Percentiles rank a stretch among this genome's conserved stretches.
These are phyloP conservation scores for Pestalotiopsis sp. DNA, from an alignment of 2,329 filamentous ascomycete species.

Conservation along the genomic window DNA sequence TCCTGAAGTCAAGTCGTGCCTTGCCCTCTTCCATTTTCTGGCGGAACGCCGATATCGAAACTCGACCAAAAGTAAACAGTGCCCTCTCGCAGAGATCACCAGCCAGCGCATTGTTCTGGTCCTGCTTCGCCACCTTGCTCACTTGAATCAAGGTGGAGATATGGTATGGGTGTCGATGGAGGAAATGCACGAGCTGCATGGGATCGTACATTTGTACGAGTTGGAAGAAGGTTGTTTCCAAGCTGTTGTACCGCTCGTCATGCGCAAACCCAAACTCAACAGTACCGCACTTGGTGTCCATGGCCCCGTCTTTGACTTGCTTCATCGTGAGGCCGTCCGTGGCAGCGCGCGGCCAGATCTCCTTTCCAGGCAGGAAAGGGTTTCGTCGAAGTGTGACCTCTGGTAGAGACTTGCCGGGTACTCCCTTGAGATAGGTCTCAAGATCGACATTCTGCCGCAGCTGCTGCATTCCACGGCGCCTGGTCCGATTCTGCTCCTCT, in stretches of 20 bases:
- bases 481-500: constrained; percentile 40
- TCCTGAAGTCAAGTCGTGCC: constrained; percentile 78
- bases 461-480: constrained; percentile 37
- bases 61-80: constrained; percentile 90
- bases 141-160: constrained; percentile 93
- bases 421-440: constrained; percentile 56
- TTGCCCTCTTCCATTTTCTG: constrained; percentile 76
- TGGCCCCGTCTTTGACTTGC: constrained; percentile 41
- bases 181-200: constrained; percentile 76
- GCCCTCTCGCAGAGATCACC: constrained; percentile 89
- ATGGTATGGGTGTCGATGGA: constrained; percentile 82
- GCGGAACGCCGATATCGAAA: constrained; percentile 81
- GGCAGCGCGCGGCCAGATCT: constrained; percentile 81
- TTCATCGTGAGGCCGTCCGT: constrained; percentile 86
- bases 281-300: constrained; percentile 47
- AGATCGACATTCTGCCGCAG: constrained; percentile 57
- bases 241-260: constrained; percentile 70
- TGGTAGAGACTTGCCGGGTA: constrained; percentile 65
- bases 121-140: constrained; percentile 88
- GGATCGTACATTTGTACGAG: constrained; percentile 86
- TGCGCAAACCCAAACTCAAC: constrained; percentile 80
- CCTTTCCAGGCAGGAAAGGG: constrained; percentile 83
- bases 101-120: constrained; percentile 83
- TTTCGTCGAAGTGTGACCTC: constrained; percentile 77
- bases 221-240: constrained; percentile 76